phyloP scores from a whole-genome alignment of 495 filamentous ascomycete species.

The Hypoxylon trugodes region DNA sequence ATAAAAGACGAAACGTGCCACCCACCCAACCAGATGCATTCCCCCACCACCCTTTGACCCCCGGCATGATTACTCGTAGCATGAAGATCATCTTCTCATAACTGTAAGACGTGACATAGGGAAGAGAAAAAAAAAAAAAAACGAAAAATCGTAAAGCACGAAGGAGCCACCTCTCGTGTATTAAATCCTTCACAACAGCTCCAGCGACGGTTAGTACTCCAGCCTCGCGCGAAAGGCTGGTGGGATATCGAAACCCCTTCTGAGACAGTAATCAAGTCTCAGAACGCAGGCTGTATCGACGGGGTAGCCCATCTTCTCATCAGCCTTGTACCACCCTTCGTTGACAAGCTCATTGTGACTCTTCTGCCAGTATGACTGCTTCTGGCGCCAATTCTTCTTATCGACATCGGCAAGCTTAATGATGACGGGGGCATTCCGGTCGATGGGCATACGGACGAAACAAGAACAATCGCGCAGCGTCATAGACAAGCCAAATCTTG shows the following conservation, averaged over 20 bases:
- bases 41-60: constrained; percentile 22
- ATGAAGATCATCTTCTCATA: constrained; percentile 32
- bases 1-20: constrained; percentile 26
- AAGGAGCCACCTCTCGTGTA: background rate
- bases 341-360: constrained; percentile 69
- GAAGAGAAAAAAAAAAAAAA: background rate
- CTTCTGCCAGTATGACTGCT: constrained; percentile 75
- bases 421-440: constrained; percentile 60
- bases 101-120: constrained; percentile 26
- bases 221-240: constrained; percentile 27
- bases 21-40: constrained; percentile 34
- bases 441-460: constrained; percentile 69
- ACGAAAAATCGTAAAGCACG: constrained; percentile 1
- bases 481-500: constrained; percentile 69
- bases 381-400: constrained; percentile 77
- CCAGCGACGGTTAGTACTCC: background rate
- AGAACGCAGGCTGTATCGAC: constrained; percentile 39
- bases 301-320: constrained; percentile 50
- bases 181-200: too few relatives aligned
- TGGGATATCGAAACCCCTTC: constrained; percentile 24
- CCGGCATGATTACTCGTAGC: constrained; percentile 27
- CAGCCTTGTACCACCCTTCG: constrained; percentile 77
- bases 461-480: constrained; percentile 88
- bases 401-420: constrained; percentile 88
- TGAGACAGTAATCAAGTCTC: constrained; percentile 22